Base-by-base conservation (phyloP, 495 filamentous ascomycete species). In the Letharia columbiana region DNA sequence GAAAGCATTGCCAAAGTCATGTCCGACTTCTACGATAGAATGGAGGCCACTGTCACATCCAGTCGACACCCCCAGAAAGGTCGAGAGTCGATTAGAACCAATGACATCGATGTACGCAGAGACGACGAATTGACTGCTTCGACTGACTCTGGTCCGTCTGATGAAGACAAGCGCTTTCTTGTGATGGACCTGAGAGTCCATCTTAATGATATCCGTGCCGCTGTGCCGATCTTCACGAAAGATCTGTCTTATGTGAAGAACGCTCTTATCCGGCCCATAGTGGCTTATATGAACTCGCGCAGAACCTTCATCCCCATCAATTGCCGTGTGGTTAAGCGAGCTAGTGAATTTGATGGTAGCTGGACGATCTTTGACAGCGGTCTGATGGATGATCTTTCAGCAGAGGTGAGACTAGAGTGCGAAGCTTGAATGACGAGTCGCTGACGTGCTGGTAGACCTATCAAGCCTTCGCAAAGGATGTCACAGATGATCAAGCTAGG, bases 271-370 rank as follows among this genome's bases (percentile, higher is more conserved):
- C 85, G 94, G 37, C 94, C 94, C 20, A 98, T 98, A 64, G 94
- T 98, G n/a, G 95, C 94, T 2, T 98, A 97, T 72, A 97, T 98
- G 77, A 98, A 98, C 75, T 90, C 90, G 41, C 86, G 89, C 73
- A 87, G 86, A 71, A 92, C 91, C 0, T 97, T 96, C 73, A 98
- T 98, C 59, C 95, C 94, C 13, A 87, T 98, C 72, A 89, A 88
- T 66, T 98, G 94, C 77, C 89, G 93, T 62, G 89, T 98, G 63
- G 89, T 96, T 67, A 98, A 98, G 77, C 84, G 83, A 4, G 82
- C 84, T 13, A 80, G 82, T 63, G 94, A 98, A 75, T 98, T 98
- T 71, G 91, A 98, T 74, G 94, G 94, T 23, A 89, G 88, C 68
- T 98, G 94, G 94, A 96, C 91, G 20, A 85, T 96, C 57, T 97